These are phyloP conservation scores for Cercospora sp. DNA, from an alignment of 2,329 filamentous ascomycete species.

Conservation along the genomic window DNA sequence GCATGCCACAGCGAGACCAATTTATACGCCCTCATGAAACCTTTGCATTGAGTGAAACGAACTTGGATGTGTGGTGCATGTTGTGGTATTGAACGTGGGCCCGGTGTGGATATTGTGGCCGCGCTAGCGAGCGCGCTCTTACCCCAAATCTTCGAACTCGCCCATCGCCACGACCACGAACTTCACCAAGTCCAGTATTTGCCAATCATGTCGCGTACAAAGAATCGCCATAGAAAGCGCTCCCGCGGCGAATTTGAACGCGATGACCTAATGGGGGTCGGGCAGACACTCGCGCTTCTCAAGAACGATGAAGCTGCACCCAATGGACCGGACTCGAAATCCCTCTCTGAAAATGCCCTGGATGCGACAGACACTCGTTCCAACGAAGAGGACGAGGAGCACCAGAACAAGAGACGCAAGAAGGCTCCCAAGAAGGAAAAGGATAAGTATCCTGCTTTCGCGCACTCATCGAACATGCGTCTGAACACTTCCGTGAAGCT, in stretches of 20 bases:
- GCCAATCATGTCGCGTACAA: conserved; percentile 12
- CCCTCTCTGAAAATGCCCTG: conserved; percentile 20
- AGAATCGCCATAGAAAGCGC: conserved; percentile 27
- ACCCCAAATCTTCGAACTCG: background rate
- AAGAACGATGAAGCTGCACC: conserved; percentile 14
- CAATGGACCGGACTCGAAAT: background rate
- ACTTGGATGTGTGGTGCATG: background rate
- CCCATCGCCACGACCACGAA: background rate
- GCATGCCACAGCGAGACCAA: background rate
- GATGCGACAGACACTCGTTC: conserved; percentile 15
- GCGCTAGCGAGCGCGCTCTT: background rate
- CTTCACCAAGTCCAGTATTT: background rate
- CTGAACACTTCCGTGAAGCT: conserved; percentile 59
- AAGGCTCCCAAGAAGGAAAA: conserved; percentile 30
- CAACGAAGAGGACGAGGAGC: conserved; percentile 31
- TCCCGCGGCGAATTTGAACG: conserved; percentile 33
- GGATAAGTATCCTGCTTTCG: conserved; percentile 56
- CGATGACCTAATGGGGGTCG: conserved; percentile 31
- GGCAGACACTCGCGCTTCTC: conserved; percentile 33
- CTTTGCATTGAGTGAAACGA: background rate
- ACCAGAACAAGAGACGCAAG: conserved; percentile 31
- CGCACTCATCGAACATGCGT: conserved; percentile 55
- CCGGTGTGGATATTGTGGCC: background rate
- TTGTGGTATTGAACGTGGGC: background rate
- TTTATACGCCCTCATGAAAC: background rate